Evolutionary conservation across 2,329 filamentous ascomycete species (phyloP).

Genomic region (Drechmeria coniospora): DNA sequence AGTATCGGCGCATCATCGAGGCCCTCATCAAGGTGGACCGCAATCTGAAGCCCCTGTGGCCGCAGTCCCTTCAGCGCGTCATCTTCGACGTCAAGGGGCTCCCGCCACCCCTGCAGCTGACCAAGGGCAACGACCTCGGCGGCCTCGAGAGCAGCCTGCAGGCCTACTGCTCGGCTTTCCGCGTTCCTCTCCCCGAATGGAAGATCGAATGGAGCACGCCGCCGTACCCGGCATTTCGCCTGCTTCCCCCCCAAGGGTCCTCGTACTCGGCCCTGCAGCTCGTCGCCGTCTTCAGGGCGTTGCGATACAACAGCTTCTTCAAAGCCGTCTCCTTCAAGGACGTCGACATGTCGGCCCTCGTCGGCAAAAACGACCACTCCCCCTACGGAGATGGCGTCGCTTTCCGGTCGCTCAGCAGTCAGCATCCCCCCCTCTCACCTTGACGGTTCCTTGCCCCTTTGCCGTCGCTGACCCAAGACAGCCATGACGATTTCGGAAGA

Average conservation of each 20-base stretch:
- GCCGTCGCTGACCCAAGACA: conserved; percentile 5
- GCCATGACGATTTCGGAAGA: conserved; percentile 32
- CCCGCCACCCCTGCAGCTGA: conserved; percentile 35
- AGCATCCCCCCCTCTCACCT: not conserved
- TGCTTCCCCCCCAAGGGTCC: conserved; percentile 25
- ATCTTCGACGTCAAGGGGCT: conserved; percentile 38
- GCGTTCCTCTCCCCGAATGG: conserved; percentile 34
- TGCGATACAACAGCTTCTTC: conserved; percentile 45
- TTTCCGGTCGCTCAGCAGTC: conserved; percentile 32
- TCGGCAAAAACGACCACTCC: conserved; percentile 25
- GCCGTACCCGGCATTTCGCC: conserved; percentile 34
- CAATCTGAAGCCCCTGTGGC: conserved; percentile 42
- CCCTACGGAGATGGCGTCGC: conserved; percentile 30
- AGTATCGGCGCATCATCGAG: conserved; percentile 38
- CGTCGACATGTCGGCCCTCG: conserved; percentile 29
- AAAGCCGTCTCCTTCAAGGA: conserved; percentile 39
- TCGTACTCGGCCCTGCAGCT: conserved; percentile 35
- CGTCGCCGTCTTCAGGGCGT: conserved; percentile 38
- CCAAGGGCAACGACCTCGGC: conserved; percentile 38
- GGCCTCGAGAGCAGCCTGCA: conserved; percentile 38
- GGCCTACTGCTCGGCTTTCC: conserved; percentile 38
- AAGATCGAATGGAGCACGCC: conserved; percentile 28
- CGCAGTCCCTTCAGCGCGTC: conserved; percentile 35
- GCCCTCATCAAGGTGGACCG: conserved; percentile 38
- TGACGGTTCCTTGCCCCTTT: not conserved